These are phyloP conservation scores for Fusarium pseudocircinatum DNA, from an alignment of 2,329 filamentous ascomycete species.

Conservation along the genomic window DNA sequence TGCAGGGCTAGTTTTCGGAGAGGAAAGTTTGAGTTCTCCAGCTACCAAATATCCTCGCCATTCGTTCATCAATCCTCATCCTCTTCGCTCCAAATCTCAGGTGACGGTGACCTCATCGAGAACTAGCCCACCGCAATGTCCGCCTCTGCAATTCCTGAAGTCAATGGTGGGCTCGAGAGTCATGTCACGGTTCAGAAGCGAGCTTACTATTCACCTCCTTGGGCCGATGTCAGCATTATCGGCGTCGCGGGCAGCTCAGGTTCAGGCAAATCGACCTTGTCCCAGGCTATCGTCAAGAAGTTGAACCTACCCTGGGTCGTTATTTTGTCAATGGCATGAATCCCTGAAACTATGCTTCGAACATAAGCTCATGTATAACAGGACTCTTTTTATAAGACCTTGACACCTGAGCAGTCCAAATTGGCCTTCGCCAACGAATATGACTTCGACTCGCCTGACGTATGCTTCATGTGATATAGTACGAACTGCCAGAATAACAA, in stretches of 20 bases:
- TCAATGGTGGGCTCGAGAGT: constrained; percentile 46
- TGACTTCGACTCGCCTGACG: constrained; percentile 92
- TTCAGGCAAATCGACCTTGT: constrained; percentile 92
- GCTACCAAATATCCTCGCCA: background rate
- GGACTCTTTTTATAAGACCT: constrained; percentile 97
- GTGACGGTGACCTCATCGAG: constrained; percentile 26
- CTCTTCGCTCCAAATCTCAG: background rate
- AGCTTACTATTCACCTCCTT: constrained; percentile 90
- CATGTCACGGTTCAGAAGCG: constrained; percentile 63
- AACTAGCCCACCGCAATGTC: constrained; percentile 37
- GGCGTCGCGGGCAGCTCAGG: constrained; percentile 95
- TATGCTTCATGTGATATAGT: constrained; percentile 44
- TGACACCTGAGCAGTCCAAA: constrained; percentile 80
- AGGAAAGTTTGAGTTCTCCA: constrained; percentile 7
- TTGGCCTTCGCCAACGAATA: constrained; percentile 90
- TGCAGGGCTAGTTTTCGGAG: constrained; percentile 36
- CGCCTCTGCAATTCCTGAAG: constrained; percentile 27
- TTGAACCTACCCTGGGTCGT: constrained; percentile 97
- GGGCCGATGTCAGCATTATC: constrained; percentile 96
- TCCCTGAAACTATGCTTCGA: background rate
- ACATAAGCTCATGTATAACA: constrained; percentile 51
- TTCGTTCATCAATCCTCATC: background rate
- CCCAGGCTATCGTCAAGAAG: constrained; percentile 87
- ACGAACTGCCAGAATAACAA: background rate
- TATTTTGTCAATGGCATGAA: constrained; percentile 89